Percentiles rank a stretch among this genome's conserved stretches.
Evolutionary conservation across 129 eudicot genomes (phyloP).

Genomic region (Ambrosia artemisiifolia): DNA sequence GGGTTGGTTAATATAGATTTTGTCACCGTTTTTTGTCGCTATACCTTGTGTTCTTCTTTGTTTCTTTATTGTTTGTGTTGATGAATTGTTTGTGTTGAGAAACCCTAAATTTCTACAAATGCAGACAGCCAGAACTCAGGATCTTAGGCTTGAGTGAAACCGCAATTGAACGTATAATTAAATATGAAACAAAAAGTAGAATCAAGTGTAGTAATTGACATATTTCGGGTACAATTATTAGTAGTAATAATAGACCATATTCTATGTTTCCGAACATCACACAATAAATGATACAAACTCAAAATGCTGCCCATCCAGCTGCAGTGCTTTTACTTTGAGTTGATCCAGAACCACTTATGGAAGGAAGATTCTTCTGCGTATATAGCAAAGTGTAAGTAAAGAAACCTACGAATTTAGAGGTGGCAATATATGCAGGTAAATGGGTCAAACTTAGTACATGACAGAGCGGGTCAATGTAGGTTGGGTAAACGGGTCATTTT

Average conservation of each 20-base stretch:
- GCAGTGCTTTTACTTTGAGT: conserved; percentile 53
- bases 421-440: background rate
- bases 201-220: conserved; percentile 19
- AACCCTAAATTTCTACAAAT: too few species aligned
- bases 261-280: conserved; percentile 29
- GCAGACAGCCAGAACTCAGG: background rate
- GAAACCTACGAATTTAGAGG: background rate
- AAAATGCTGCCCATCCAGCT: conserved; percentile 99
- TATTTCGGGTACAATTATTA: conserved; percentile 37
- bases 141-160: background rate
- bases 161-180: background rate
- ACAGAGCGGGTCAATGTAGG: background rate
- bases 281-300: conserved; percentile 35
- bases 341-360: conserved; percentile 66
- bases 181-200: background rate
- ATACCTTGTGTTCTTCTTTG: too few species aligned
- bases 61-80: too few species aligned
- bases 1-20: too few species aligned
- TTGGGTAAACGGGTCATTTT: background rate
- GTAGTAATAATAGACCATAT: conserved; percentile 23
- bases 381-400: background rate
- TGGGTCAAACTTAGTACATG: background rate
- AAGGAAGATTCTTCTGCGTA: conserved; percentile 77
- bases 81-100: too few species aligned
- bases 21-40: too few species aligned